These are phyloP conservation scores for Thymus mandschuricus DNA, from an alignment of 257 asterid species.

Conservation along the genomic window DNA sequence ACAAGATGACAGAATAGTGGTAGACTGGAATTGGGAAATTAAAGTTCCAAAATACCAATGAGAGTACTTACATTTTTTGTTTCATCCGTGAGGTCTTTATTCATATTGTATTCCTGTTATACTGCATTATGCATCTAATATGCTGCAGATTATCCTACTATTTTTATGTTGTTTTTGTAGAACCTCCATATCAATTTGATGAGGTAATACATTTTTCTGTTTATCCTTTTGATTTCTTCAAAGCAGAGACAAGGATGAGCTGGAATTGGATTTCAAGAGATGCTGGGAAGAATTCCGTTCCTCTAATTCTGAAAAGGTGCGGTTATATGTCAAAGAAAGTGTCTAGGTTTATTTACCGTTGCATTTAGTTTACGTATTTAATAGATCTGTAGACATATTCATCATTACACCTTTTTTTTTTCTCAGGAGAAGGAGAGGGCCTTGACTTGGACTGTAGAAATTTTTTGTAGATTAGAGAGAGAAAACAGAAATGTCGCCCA, in stretches of 20 bases:
- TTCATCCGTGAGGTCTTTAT: conserved; percentile 21
- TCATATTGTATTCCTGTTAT: conserved; percentile 14
- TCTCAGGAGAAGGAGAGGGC: conserved; percentile 97
- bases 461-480: conserved; percentile 96
- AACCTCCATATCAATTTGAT: conserved; percentile 18
- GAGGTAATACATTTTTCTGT: conserved; percentile 10
- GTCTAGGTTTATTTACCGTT: conserved; percentile 9
- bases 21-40: background rate
- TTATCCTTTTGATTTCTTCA: conserved; percentile 24
- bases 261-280: conserved; percentile 97
- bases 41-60: conserved; percentile 10
- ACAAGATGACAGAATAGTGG: conserved; percentile 6
- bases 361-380: background rate
- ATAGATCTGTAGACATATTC: conserved; percentile 16
- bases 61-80: conserved; percentile 16
- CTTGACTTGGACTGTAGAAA: conserved; percentile 87
- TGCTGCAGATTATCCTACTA: conserved; percentile 23
- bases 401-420: conserved; percentile 28
- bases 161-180: conserved; percentile 5
- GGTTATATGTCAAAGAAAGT: conserved; percentile 15
- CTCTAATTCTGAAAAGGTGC: conserved; percentile 71
- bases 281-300: conserved; percentile 97
- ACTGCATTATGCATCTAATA: conserved; percentile 24
- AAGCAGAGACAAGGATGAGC: conserved; percentile 69
- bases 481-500: conserved; percentile 88